Evolutionary conservation across 2,329 filamentous ascomycete genomes (phyloP).

Genomic region (Neoascochyta sp.): DNA sequence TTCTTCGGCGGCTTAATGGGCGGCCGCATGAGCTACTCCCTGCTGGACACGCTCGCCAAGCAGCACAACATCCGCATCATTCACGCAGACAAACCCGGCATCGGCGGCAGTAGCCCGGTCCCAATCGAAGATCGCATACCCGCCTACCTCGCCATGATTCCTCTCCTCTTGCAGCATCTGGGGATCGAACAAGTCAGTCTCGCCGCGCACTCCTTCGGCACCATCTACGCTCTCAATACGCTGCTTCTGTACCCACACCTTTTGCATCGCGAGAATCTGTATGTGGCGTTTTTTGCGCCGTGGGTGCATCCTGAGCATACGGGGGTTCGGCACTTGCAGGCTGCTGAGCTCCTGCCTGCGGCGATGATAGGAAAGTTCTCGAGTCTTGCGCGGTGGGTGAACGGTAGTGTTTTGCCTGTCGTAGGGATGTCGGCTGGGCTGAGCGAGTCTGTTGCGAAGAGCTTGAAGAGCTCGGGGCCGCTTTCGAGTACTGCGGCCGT

Average conservation of each 20-base stretch:
- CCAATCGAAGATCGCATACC: slow-evolving; percentile 11
- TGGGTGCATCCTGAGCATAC: slow-evolving; percentile 23
- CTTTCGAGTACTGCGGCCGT: no score
- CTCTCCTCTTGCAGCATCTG: slow-evolving; percentile 16
- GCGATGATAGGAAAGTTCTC: slow-evolving; percentile 14
- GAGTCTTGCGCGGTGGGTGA: slow-evolving; percentile 9
- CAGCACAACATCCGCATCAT: slow-evolving; percentile 16
- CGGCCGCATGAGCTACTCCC: slow-evolving; percentile 13
- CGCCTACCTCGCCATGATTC: slow-evolving; percentile 14
- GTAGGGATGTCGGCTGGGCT: slow-evolving; percentile 7
- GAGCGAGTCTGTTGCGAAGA: slow-evolving; percentile 1
- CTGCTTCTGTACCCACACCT: slow-evolving; percentile 16
- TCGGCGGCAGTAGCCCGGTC: slow-evolving; percentile 17
- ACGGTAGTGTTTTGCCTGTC: slow-evolving; percentile 13
- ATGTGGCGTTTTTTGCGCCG: slow-evolving; percentile 20
- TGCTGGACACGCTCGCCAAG: slow-evolving; percentile 16
- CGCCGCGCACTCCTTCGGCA: slow-evolving; percentile 20
- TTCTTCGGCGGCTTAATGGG: slow-evolving; percentile 21
- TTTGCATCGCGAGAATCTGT: slow-evolving; percentile 14
- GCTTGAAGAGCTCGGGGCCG: slow-evolving; percentile 2
- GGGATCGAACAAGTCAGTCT: slow-evolving; percentile 15
- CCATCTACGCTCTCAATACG: slow-evolving; percentile 20
- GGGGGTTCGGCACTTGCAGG: slow-evolving; percentile 9
- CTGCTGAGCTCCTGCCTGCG: slow-evolving; percentile 13
- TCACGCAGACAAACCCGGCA: slow-evolving; percentile 18